Evolutionary conservation across 768 basidiomycete genomes (phyloP), one percentile per base, ranked within the genome.

Genomic region (Floccularia luteovirens): DNA sequence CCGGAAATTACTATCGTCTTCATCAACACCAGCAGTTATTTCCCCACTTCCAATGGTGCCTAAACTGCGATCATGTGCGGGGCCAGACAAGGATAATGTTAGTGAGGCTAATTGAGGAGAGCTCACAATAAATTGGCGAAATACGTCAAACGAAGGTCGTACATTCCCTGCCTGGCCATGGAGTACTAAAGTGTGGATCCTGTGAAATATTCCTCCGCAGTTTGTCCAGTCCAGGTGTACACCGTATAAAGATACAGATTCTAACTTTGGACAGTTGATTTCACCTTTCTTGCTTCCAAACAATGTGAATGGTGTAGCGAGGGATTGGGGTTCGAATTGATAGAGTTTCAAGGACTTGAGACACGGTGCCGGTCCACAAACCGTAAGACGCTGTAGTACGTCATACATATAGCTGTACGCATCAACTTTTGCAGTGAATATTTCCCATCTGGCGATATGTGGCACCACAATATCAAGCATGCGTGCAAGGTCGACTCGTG

Each of bases 211-310:
- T 7, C 56, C 42, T 16, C 66, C 52, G 12, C 67, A 61, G 24
- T 64, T 59, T 21, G 68, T 62, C 85, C 85, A 88, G 42, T 78
- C 69, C 24, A 87, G 55, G 45, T 83, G 83, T 3, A 85, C 77
- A 28, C 82, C 83, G 76, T 78, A 83, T 21, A 88, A 62, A 6
- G 62, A 60, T 24, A 75, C 56, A 3, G 58, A 49, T 14, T 54
- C 58, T 11, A 88, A 60, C 5, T 61, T 67, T 1, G 85, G 85
- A n/a, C n/a, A n/a, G n/a, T n/a, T n/a, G n/a, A n/a, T n/a, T n/a
- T n/a, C n/a, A n/a, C n/a, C n/a, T 13, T 67, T 67, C 13, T 67
- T 67, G 20, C 70, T 67, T 2, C 73, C 66, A 39, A 74, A 64
- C 48, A 86, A 78, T 12, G 74, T 58, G 46, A 70, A 68, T 16